Evolutionary conservation across 139 green algal genomes (phyloP).

Genomic region (Tetraselmis chui): DNA sequence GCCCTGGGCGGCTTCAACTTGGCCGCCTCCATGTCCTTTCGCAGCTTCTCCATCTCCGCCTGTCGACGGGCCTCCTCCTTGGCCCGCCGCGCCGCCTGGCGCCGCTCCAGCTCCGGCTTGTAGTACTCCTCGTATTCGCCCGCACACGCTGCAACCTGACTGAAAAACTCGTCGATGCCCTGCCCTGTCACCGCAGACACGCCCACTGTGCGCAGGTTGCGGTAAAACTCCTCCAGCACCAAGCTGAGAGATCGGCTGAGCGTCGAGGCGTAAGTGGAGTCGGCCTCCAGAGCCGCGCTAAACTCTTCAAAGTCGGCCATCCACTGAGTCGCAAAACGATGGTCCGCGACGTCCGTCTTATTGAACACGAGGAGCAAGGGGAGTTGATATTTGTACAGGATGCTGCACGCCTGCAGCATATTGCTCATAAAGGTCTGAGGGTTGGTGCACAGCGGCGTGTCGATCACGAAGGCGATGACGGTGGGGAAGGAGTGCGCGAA

Average conservation of each 20-base stretch:
- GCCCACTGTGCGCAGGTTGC: conserved; percentile 66
- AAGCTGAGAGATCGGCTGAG: conserved; percentile 66
- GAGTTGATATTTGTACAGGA: conserved; percentile 96
- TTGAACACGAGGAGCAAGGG: conserved; percentile 97
- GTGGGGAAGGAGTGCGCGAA: conserved; percentile 87
- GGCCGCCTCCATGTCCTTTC: conserved; percentile 32
- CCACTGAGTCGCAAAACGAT: conserved; percentile 87
- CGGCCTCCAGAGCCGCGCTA: conserved; percentile 57
- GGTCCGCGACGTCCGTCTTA: conserved; percentile 82
- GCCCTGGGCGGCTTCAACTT: not conserved
- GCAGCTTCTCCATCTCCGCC: conserved; percentile 47
- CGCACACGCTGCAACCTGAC: conserved; percentile 36
- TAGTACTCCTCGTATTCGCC: conserved; percentile 74
- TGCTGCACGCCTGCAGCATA: conserved; percentile 92
- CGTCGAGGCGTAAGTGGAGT: conserved; percentile 68
- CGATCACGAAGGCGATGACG: conserved; percentile 82
- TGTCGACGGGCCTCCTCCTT: conserved; percentile 38
- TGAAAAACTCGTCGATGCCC: conserved; percentile 84
- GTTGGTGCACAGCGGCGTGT: conserved; percentile 76
- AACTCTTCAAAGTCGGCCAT: conserved; percentile 88
- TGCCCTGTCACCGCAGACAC: conserved; percentile 85
- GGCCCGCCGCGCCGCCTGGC: conserved; percentile 24
- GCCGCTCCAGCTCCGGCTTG: conserved; percentile 46
- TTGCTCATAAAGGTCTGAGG: conserved; percentile 98
- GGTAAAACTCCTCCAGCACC: conserved; percentile 95